A percentile compares a stretch with the other conserved stretches of the same genome.
Evolutionary conservation across 108 stramenopile genomes (phyloP).

Genomic region (Cyclotella cryptica): DNA sequence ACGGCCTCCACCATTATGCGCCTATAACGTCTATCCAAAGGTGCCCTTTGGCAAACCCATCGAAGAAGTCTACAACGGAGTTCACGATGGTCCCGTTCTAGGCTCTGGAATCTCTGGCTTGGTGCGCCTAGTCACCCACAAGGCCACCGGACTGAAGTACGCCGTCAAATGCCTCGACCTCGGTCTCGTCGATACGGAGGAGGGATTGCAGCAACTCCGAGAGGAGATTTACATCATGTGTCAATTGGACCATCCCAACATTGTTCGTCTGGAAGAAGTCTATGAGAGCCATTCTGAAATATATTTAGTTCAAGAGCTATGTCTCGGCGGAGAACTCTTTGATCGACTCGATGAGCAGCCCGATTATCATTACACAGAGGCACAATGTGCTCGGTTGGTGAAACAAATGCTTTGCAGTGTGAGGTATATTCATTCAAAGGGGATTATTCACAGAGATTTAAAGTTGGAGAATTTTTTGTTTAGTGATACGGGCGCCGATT

Average conservation of each 20-base stretch:
- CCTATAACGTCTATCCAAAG: constrained; percentile 12
- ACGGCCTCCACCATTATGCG: too few species aligned
- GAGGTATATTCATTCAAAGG: constrained; percentile 91
- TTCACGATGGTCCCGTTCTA: constrained; percentile 79
- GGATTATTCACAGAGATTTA: constrained; percentile 93
- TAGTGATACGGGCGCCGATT: constrained; percentile 45
- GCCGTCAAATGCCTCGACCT: constrained; percentile 86
- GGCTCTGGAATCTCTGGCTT: constrained; percentile 83
- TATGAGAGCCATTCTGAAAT: constrained; percentile 77
- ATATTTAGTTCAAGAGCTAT: constrained; percentile 82
- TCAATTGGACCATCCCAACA: constrained; percentile 91
- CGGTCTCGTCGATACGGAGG: constrained; percentile 64
- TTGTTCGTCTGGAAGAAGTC: constrained; percentile 85
- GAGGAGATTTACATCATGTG: constrained; percentile 91
- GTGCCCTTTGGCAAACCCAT: constrained; percentile 78
- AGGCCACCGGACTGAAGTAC: constrained; percentile 77
- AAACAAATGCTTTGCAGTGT: constrained; percentile 92
- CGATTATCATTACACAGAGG: constrained; percentile 85
- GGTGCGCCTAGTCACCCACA: constrained; percentile 80
- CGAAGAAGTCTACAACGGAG: constrained; percentile 86
- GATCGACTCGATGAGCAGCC: constrained; percentile 86
- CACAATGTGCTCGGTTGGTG: constrained; percentile 72
- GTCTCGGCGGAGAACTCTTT: constrained; percentile 84
- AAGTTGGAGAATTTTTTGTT: constrained; percentile 86
- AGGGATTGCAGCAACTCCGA: constrained; percentile 67